phyloP scores from a whole-genome alignment of 2,329 filamentous ascomycete genomes.

The Fusarium fracticaudum region DNA sequence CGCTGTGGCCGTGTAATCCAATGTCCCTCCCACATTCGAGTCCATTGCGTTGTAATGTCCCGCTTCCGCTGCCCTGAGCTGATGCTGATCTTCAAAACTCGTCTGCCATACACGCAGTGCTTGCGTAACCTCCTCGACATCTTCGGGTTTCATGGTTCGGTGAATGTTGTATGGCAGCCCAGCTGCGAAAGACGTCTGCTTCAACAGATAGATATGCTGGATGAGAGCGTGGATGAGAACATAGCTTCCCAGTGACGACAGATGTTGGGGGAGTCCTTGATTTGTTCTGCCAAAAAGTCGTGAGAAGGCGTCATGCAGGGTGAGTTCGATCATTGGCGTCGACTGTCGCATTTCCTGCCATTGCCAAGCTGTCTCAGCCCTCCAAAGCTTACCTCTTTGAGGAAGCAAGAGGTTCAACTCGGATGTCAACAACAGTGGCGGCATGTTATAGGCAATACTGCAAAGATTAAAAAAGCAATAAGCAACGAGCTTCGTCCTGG shows the following conservation, averaged over 20 bases:
- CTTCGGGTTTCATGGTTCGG: constrained; percentile 61
- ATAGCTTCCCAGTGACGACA: constrained; percentile 74
- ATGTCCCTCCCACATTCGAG: constrained; percentile 64
- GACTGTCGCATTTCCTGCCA: constrained; percentile 67
- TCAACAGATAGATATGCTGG: constrained; percentile 76
- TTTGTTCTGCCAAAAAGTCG: constrained; percentile 63
- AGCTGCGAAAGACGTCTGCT: constrained; percentile 66
- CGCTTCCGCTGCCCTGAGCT: constrained; percentile 60
- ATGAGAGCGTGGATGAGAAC: constrained; percentile 76
- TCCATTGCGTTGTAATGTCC: constrained; percentile 59
- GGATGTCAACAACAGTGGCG: constrained; percentile 65
- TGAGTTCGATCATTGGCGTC: constrained; percentile 60
- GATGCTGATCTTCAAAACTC: constrained; percentile 66
- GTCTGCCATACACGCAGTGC: constrained; percentile 67
- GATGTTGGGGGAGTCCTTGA: constrained; percentile 58
- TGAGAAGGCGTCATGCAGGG: constrained; percentile 66
- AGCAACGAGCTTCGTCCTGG: constrained; percentile 67
- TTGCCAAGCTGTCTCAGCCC: constrained; percentile 65
- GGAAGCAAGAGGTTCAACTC: constrained; percentile 67
- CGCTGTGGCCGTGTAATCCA: constrained; percentile 74
- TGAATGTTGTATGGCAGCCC: constrained; percentile 61
- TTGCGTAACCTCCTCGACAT: constrained; percentile 65
- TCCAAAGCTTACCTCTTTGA: constrained; percentile 65
- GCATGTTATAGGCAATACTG: constrained; percentile 70
- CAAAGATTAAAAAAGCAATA: constrained; percentile 72